Base-by-base conservation (phyloP, 2,329 filamentous ascomycete species). In the Pseudogymnoascus sp. region DNA sequence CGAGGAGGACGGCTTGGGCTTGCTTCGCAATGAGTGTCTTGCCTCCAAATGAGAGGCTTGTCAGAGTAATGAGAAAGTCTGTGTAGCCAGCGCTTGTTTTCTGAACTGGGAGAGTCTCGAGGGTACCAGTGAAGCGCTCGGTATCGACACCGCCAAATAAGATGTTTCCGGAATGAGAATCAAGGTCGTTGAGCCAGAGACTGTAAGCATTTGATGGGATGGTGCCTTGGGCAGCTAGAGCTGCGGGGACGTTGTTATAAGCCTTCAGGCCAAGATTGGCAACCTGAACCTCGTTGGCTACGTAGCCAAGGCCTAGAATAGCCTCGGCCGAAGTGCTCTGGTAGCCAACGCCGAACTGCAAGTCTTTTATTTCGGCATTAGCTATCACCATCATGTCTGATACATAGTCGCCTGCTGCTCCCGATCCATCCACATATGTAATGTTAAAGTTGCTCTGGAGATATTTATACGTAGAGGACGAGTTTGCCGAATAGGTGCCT, bases 261-360 rank as follows among this genome's bases (percentile, higher is more conserved):
- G 83, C 64, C 3, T 75, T 64, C 64, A 78, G 74, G 5, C 81
- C 78, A 7, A 79, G 82, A 66, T 84, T 79, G 61, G 81, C 81
- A 53, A 89, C 84, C 69, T 88, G 85, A 11, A 89, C 90, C 76
- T 97, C 93, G 73, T 96, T 95, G 67, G 81, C 74, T 0, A 82
- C 73, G 73, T 96, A 97, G 5, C 93, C 93, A 66, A 97, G 89
- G 16, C 93, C 93, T 18, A 97, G 75, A 44, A 97, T 91, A 40
- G 90, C 90, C 73, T 96, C 84, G 62, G 75, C 66, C 5, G 83
- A 82, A 7, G 78, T 77, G 73, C 82, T 85, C 6, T 71, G 72
- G 71, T 92, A 91, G 44, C 89, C 89, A 66, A 93, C 79, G 65
- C 89, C 89, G 69, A 93, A 90, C 70, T 92, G 88, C 63, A 91